Evolutionary conservation across 2,329 filamentous ascomycete species (phyloP).

Genomic region (Neofusicoccum ribis): DNA sequence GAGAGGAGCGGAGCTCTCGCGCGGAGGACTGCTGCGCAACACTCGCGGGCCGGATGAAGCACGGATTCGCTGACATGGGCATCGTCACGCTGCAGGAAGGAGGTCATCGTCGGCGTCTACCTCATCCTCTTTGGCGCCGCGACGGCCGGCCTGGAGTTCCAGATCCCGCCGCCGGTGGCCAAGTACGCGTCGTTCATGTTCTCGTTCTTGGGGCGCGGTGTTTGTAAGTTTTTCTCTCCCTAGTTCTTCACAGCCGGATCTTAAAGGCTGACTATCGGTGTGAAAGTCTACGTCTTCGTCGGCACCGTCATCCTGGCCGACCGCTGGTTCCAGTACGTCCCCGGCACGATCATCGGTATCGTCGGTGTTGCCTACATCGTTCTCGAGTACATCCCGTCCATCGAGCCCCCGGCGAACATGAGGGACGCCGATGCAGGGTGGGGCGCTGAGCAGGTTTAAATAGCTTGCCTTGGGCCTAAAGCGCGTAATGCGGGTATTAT

Average conservation of each 20-base stretch:
- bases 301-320: constrained; percentile 79
- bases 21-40: too few relatives aligned
- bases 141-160: constrained; percentile 64
- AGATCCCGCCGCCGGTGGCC: constrained; percentile 88
- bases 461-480: too few relatives aligned
- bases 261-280: constrained; percentile 20
- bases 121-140: constrained; percentile 84
- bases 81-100: constrained; percentile 54
- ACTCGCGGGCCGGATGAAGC: too few relatives aligned
- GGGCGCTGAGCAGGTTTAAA: constrained; percentile 56
- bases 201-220: constrained; percentile 91
- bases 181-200: constrained; percentile 98
- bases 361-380: constrained; percentile 73
- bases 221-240: constrained; percentile 68
- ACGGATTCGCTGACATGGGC: background rate
- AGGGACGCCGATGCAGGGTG: constrained; percentile 55
- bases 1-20: too few relatives aligned
- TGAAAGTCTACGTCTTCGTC: constrained; percentile 92
- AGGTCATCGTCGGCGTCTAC: constrained; percentile 79
- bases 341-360: constrained; percentile 75
- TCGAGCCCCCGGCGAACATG: constrained; percentile 57
- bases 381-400: constrained; percentile 52
- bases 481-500: too few relatives aligned
- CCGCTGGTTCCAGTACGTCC: constrained; percentile 67
- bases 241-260: background rate